Conservation (phyloP, 345 rosid species). For the Pelargonium nanum region DNA sequence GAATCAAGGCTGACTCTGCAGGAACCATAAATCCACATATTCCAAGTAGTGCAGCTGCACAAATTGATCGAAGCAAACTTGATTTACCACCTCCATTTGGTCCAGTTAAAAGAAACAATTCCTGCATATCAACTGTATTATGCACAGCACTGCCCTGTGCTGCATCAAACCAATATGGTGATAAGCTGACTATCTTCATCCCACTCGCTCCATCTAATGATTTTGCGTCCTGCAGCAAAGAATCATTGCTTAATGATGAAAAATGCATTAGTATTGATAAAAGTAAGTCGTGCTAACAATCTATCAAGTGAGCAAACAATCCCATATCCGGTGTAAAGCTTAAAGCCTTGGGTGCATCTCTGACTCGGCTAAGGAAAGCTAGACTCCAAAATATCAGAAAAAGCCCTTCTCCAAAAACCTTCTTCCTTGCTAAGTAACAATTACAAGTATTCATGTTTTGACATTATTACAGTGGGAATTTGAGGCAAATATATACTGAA, state of each 20-base stretch:
- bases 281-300: too few relatives aligned
- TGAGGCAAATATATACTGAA: too few relatives aligned
- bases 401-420: too few relatives aligned
- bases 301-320: too few relatives aligned
- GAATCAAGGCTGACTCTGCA: slow-evolving; percentile 75
- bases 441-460: too few relatives aligned
- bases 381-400: too few relatives aligned
- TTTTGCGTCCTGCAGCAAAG: slow-evolving; percentile 32
- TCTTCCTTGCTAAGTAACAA: too few relatives aligned
- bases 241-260: background rate
- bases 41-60: slow-evolving; percentile 88
- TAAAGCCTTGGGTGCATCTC: too few relatives aligned
- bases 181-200: slow-evolving; percentile 63
- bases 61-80: slow-evolving; percentile 85
- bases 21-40: slow-evolving; percentile 94
- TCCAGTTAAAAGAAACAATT: slow-evolving; percentile 79
- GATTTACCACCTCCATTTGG: slow-evolving; percentile 99
- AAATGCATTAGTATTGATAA: too few relatives aligned
- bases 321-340: too few relatives aligned
- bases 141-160: slow-evolving; percentile 77
- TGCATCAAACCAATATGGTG: slow-evolving; percentile 90
- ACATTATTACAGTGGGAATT: too few relatives aligned
- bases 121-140: slow-evolving; percentile 78
- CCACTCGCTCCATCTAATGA: slow-evolving; percentile 23
- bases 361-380: too few relatives aligned